Conservation (phyloP, 2,329 filamentous ascomycete genomes). For the Fusarium sp. region DNA sequence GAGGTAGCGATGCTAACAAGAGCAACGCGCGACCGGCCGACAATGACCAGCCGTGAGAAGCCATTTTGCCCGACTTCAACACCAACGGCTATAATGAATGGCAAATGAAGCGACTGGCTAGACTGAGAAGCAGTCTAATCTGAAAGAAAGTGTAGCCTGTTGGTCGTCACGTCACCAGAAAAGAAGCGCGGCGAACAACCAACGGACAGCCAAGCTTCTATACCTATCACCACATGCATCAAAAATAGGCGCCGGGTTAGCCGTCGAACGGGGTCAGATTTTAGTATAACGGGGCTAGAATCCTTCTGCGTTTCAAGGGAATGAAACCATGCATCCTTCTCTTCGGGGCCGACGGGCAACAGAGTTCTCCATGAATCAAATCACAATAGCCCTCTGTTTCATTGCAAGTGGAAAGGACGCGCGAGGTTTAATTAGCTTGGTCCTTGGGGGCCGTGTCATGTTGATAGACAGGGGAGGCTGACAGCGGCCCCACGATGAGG, state of each 20-base stretch:
- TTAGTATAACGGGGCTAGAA: not conserved
- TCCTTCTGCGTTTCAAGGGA: constrained; percentile 5
- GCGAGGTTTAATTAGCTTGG: not conserved
- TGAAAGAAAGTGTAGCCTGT: not conserved
- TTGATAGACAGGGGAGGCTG: not conserved
- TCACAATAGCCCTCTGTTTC: not conserved
- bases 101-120: constrained; percentile 8
- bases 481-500: not conserved
- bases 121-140: not conserved
- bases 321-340: not conserved
- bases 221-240: not conserved
- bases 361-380: not conserved
- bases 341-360: not conserved
- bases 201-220: not conserved
- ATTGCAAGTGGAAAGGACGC: not conserved
- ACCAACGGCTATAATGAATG: not conserved
- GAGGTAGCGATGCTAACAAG: constrained; percentile 22
- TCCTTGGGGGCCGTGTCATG: not conserved
- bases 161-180: not conserved
- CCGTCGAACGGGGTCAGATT: not conserved
- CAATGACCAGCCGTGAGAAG: constrained; percentile 10
- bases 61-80: constrained; percentile 1
- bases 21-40: constrained; percentile 11
- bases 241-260: not conserved
- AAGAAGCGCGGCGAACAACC: not conserved